phyloP scores from a whole-genome alignment of 202 grass and related monocot species.

The Zizania palustris region DNA sequence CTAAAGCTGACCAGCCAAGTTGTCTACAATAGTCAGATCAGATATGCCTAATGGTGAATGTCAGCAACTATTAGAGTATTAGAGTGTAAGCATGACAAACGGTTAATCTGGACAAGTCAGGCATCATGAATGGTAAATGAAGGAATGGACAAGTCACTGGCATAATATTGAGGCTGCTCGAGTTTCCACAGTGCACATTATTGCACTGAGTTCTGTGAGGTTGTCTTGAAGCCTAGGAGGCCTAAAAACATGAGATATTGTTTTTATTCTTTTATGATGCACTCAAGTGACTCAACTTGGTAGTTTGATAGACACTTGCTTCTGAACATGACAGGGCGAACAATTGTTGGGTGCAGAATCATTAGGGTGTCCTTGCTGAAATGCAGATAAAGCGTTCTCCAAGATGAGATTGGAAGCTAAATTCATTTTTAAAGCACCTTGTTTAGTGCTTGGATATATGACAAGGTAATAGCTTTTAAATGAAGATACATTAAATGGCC shows the following conservation, averaged over 20 bases:
- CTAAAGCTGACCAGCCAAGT: slow-evolving; percentile 20
- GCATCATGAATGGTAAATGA: slow-evolving; percentile 7
- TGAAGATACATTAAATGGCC: slow-evolving; percentile 45
- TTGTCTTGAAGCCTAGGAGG: slow-evolving; percentile 27
- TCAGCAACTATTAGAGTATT: background rate
- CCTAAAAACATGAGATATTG: slow-evolving; percentile 2
- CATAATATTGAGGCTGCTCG: slow-evolving; percentile 13
- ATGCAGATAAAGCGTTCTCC: slow-evolving; percentile 14
- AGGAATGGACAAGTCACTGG: slow-evolving; percentile 5
- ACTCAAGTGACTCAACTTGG: slow-evolving; percentile 36
- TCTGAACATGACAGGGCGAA: slow-evolving; percentile 27
- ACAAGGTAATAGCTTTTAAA: slow-evolving; percentile 36
- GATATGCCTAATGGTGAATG: slow-evolving; percentile 15
- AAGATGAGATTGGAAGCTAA: slow-evolving; percentile 18
- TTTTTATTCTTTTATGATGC: slow-evolving; percentile 26
- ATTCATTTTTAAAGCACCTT: slow-evolving; percentile 29
- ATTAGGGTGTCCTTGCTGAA: slow-evolving; percentile 27
- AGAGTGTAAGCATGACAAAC: slow-evolving; percentile 21
- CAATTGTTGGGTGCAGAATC: slow-evolving; percentile 27
- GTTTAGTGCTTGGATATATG: slow-evolving; percentile 30
- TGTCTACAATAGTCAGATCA: background rate
- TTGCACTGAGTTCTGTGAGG: slow-evolving; percentile 10
- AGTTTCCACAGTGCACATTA: slow-evolving; percentile 13
- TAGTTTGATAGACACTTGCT: slow-evolving; percentile 39
- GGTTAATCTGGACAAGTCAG: background rate